These are phyloP conservation scores for Heteromeles arbutifolia DNA, from an alignment of 306 rosid genomes.

Conservation along the genomic window DNA sequence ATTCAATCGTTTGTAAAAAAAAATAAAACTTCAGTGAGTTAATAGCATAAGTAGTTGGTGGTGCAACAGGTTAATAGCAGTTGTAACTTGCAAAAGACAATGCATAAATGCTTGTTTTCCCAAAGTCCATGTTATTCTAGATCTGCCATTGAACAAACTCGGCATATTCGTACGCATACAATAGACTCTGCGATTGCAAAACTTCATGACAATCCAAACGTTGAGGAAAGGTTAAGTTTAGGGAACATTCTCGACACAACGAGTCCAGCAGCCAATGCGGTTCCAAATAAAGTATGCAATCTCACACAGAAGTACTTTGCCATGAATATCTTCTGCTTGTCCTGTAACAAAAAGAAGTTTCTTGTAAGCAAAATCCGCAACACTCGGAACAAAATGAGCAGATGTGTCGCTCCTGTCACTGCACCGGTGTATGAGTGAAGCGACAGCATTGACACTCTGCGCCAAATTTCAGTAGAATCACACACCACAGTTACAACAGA, in stretches of 20 bases:
- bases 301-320: slow-evolving; percentile 89
- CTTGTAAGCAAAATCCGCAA: too few species aligned
- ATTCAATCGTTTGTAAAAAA: too few species aligned
- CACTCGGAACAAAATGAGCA: background rate
- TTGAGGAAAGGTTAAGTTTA: slow-evolving; percentile 5
- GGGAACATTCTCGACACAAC: slow-evolving; percentile 48
- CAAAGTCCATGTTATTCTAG: background rate
- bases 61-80: too few species aligned
- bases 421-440: background rate
- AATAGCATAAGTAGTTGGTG: too few species aligned
- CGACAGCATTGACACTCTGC: background rate
- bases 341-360: slow-evolving; percentile 38
- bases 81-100: too few species aligned
- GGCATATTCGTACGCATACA: background rate
- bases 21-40: too few species aligned
- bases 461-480: background rate
- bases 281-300: slow-evolving; percentile 75
- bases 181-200: background rate
- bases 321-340: slow-evolving; percentile 81
- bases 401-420: background rate
- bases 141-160: background rate
- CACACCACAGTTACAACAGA: background rate
- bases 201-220: slow-evolving; percentile 12
- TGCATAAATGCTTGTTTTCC: background rate
- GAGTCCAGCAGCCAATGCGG: slow-evolving; percentile 68